A percentile compares a stretch with the other conserved stretches of the same genome.
These are phyloP conservation scores for Hypoxylon sp. DNA, from an alignment of 2,329 filamentous ascomycete species.

Conservation along the genomic window DNA sequence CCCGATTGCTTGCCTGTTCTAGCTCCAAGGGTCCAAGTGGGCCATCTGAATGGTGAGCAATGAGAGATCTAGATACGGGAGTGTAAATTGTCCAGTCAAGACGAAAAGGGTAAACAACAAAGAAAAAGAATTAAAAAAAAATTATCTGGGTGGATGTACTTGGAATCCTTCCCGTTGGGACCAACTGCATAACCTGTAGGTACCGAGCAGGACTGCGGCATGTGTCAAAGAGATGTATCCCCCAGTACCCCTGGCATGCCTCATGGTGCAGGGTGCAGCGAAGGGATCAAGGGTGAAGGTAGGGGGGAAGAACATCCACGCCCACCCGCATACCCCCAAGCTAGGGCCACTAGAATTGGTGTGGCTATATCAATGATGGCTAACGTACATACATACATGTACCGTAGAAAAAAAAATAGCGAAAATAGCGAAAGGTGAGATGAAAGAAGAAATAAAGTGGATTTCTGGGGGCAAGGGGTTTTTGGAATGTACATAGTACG, in stretches of 20 bases:
- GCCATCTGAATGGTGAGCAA: slow-evolving; percentile 29
- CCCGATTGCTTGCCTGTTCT: slow-evolving; percentile 40
- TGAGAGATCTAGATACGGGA: slow-evolving; percentile 33
- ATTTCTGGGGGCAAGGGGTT: slow-evolving; percentile 33
- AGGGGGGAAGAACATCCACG: slow-evolving; percentile 26
- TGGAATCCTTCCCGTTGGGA: slow-evolving; percentile 41
- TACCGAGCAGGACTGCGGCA: slow-evolving; percentile 36
- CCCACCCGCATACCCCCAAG: not conserved
- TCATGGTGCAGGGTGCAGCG: slow-evolving; percentile 11
- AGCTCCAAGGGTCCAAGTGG: slow-evolving; percentile 39
- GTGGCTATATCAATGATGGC: slow-evolving; percentile 35
- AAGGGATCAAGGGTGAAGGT: not conserved
- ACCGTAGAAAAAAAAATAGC: not conserved
- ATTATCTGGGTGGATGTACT: slow-evolving; percentile 19
- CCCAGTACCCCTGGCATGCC: slow-evolving; percentile 37
- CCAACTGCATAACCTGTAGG: slow-evolving; percentile 40
- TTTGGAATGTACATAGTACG: slow-evolving; percentile 12
- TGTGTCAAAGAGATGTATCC: slow-evolving; percentile 36
- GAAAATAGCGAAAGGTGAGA: slow-evolving; percentile 22
- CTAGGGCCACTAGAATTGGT: slow-evolving; percentile 22
- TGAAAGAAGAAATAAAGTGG: slow-evolving; percentile 14
- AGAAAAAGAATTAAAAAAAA: slow-evolving; percentile 22
- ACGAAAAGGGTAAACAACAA: slow-evolving; percentile 28
- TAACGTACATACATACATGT: slow-evolving; percentile 7
- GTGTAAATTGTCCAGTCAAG: slow-evolving; percentile 16